Evolutionary conservation across 257 asterid species (phyloP), one percentile per base, ranked within the genome.

Genomic region (Solanum pinnatisectum): DNA sequence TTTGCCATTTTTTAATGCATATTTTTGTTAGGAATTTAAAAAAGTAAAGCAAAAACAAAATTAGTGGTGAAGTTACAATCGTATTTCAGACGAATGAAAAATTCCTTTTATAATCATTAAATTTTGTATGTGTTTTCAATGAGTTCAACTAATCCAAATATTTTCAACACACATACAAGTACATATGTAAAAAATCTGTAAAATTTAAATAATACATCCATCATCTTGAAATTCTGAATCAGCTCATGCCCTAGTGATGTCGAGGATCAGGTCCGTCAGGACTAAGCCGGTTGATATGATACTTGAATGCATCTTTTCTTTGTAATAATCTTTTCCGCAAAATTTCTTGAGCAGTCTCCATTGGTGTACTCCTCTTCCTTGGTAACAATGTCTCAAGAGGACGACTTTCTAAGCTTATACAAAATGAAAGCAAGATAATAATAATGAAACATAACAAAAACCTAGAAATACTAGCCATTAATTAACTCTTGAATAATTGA

Each of bases 341-440:
- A 37, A 87, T 87, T 68, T 87, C 83, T 23, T 82, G 52, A 5
- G 83, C 89, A 42, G 40, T 44, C 52, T 87, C 87, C 82, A 87
- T 76, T 2, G 82, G 52, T 87, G 73, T 76, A 68, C 8, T 76
- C 42, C 68, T 87, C 79, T 42, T 46, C 78, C 70, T 22, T 22
- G 42, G 4, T 33, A 16, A 36, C 71, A 59, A 78, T 44, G 83
- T 33, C 46, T 30, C 27, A 22, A 79, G 70, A 60, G 35, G 59
- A 27, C 30, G 86, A 30, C 67, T 30, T 11, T 37, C 71, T n/a
- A 10, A 49, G 12, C 39, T 0, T 30, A 36, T 11, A 79, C 71
- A 32, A 71, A 0, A 33, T 35, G 89, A 67, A 87, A 68, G 72
- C 30, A 84, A 52, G 6, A 87, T 49, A 18, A 87, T 49, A 25